Evolutionary conservation across 2,329 filamentous ascomycete species (phyloP), one percentile per base, ranked within the genome.

Genomic region (Amylocarpus encephaloides): DNA sequence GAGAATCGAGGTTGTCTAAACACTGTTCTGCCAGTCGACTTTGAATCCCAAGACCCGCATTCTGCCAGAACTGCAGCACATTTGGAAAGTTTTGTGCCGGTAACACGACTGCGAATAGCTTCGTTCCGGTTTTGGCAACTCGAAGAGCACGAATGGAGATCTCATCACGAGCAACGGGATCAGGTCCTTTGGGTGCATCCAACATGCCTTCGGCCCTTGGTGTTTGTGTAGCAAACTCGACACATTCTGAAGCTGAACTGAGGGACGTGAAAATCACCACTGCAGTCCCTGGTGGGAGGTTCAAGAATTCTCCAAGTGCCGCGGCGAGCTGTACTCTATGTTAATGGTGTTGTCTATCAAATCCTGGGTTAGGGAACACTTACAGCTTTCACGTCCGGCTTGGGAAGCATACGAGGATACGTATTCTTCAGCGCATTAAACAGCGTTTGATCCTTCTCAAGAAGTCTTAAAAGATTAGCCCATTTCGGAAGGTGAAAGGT

Each of bases 31-130:
- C 70, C 0, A 72, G 60, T 0, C 76, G 67, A 22, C 72, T 68
- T 11, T 70, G 72, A n/a, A 77, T 62, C 1, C 74, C 75, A 0
- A 70, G 59, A 1, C 76, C 76, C 2, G 69, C 64, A 33, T 71
- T 69, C 50, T 69, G 67, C 76, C 76, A 79, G 34, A 70, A 68
- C 3, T 67, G 68, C 15, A 70, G 62, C 26, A 73, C 62, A 18
- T 66, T 69, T 13, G 62, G 63, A 12, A 61, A 63, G 39, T 71
- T 67, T 15, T 55, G 49, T 1, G 61, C 50, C 2, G 71, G 70
- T 49, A 68, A 75, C 6, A 69, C 64, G 33, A 76, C 64, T n/a
- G 67, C 63, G 50, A 73, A 77, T 7, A 78, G 51, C 1, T 73
- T 64, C 15, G 9, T 16, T n/a, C 34, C 34, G 11, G 26, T 41